phyloP scores from a whole-genome alignment of 108 stramenopile species.

The Cylindrotheca fusiformis region DNA sequence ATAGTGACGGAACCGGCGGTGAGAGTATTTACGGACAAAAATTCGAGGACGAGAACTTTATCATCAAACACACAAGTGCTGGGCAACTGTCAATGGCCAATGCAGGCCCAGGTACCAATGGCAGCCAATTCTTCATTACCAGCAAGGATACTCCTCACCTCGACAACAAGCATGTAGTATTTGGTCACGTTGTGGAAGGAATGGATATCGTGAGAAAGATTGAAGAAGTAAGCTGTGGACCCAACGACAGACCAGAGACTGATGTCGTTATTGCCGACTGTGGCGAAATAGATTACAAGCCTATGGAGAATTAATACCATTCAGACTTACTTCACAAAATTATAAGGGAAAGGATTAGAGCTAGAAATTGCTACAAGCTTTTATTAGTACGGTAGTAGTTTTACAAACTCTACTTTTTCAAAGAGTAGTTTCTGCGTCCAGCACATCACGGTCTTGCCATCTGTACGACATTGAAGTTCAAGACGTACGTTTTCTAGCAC shows the following conservation, averaged over 20 bases:
- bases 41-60: constrained; percentile 90
- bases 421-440: no score
- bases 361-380: no score
- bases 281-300: constrained; percentile 75
- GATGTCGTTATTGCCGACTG: constrained; percentile 92
- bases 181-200: constrained; percentile 97
- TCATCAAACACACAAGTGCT: constrained; percentile 79
- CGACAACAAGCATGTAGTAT: constrained; percentile 99
- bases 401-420: no score
- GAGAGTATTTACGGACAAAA: constrained; percentile 91
- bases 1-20: constrained; percentile 92
- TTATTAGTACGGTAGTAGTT: no score
- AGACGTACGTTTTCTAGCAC: no score
- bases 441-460: no score
- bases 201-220: constrained; percentile 93
- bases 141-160: constrained; percentile 79
- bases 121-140: constrained; percentile 95
- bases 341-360: no score
- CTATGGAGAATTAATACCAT: no score
- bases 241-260: constrained; percentile 73
- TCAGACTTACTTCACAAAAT: no score
- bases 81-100: constrained; percentile 83
- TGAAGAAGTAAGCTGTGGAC: constrained; percentile 60
- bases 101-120: constrained; percentile 89
- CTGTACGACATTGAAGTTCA: no score